These are phyloP conservation scores for Orbilia quercus DNA, from an alignment of 2,329 filamentous ascomycete genomes.

Conservation along the genomic window DNA sequence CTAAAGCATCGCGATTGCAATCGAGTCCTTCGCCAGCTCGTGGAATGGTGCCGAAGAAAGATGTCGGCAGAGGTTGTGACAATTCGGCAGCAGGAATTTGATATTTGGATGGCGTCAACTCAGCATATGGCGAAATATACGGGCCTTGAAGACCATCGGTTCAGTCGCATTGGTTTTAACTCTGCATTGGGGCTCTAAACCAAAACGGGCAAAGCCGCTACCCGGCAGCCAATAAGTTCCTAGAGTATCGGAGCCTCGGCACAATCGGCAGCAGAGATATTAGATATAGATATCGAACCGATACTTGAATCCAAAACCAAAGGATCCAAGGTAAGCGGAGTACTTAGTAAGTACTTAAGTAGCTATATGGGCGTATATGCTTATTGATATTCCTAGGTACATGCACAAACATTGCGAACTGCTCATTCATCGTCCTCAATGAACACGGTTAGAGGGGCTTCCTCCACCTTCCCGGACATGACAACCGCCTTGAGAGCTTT, in stretches of 20 bases:
- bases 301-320: too few relatives aligned
- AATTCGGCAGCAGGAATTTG: too few relatives aligned
- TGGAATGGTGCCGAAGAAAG: not conserved
- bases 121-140: too few relatives aligned
- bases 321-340: too few relatives aligned
- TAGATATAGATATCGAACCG: too few relatives aligned
- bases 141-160: too few relatives aligned
- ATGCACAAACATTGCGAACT: not conserved
- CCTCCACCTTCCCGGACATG: conserved; percentile 60
- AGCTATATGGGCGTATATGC: not conserved
- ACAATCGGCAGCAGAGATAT: not conserved
- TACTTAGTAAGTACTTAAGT: too few relatives aligned
- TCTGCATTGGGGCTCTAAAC: conserved; percentile 23
- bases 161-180: too few relatives aligned
- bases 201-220: conserved; percentile 14
- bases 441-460: conserved; percentile 60
- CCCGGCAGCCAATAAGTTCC: not conserved
- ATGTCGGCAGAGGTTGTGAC: not conserved
- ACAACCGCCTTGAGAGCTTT: conserved; percentile 65
- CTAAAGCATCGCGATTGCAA: not conserved
- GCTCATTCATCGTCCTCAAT: conserved; percentile 57
- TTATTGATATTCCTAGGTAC: conserved; percentile 12
- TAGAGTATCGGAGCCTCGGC: conserved; percentile 17
- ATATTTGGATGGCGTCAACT: not conserved
- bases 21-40: not conserved